Base-by-base conservation (phyloP, 176 grass and related monocot genomes). In the Zoysia japonica region DNA sequence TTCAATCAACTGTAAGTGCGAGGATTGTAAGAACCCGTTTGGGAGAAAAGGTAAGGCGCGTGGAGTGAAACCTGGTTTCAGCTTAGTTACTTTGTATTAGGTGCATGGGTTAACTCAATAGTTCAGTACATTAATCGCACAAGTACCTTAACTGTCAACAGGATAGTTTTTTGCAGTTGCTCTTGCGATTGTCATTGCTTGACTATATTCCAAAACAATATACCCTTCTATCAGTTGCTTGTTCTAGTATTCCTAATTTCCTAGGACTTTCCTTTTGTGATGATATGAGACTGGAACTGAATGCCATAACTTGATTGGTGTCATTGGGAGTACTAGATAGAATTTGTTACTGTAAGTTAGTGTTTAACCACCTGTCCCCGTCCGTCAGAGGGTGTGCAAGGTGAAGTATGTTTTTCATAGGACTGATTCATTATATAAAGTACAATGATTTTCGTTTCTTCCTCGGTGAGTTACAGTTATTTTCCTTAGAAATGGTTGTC, bases 1-100 rank as follows among this genome's bases (percentile, higher is more conserved):
- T 50, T 91, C 89, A 36, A 78, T 88, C 81, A 81, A 87, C 62
- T 91, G 89, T 64, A 91, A 87, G 64, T 91, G 89, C 3, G 89
- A 91, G 67, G 89, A 91, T 74, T 91, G 89, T 38, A 84, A 70
- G 72, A 91, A 91, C 39, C 82, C 85, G 0, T 91, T 70, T 70
- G 89, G 89, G 54, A 91, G 16, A 88, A 91, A 88, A 88, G 89
- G 87, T 89, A 89, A 82, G 12, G 7, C 36, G 11, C 9, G 15
- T 70, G 3, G 5, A 28, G 10, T 54, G 10, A 11, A 80, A 14
- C 57, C 48, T 75, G 14, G 7, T 46, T 49, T 84, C 40, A 17
- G 37, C 54, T 36, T 44, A 60, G 15, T 20, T 64, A 13, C 14
- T 42, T 64, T 71, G 15, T 40, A 50, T 65, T 15, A n/a, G 45